Conservation (phyloP, 2,329 filamentous ascomycete species). For the Stromatinia cepivora region DNA sequence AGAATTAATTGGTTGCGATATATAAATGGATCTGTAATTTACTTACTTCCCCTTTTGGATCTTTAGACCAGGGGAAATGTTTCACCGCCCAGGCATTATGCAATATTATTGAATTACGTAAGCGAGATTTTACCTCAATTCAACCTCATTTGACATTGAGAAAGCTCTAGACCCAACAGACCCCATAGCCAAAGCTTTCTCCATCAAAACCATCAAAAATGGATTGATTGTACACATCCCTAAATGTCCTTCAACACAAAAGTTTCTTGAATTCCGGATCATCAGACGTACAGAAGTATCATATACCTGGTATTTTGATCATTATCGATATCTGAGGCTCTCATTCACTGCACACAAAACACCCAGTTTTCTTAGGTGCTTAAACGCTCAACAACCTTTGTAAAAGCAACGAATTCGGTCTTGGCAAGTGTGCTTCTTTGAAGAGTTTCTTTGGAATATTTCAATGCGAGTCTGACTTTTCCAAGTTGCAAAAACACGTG, state of each 20-base stretch:
- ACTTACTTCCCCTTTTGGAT: slow-evolving; percentile 18
- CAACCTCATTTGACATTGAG: slow-evolving; percentile 16
- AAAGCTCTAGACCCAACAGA: slow-evolving; percentile 19
- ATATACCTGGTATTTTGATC: background rate
- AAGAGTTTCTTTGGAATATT: background rate
- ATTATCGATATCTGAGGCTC: background rate
- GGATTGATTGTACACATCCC: background rate
- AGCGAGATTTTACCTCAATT: slow-evolving; percentile 13
- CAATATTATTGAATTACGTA: background rate
- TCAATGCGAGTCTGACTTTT: background rate
- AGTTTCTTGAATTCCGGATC: background rate
- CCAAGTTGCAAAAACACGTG: slow-evolving; percentile 6
- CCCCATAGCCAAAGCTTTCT: slow-evolving; percentile 6
- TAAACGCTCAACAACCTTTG: background rate
- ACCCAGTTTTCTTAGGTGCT: background rate
- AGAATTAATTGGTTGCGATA: slow-evolving; percentile 20
- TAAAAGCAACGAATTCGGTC: background rate
- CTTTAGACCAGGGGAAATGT: background rate
- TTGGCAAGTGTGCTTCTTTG: background rate
- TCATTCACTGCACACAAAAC: background rate
- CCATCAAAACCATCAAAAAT: background rate
- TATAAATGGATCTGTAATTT: slow-evolving; percentile 24
- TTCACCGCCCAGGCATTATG: slow-evolving; percentile 3
- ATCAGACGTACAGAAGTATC: background rate
- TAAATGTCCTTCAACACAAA: background rate